phyloP scores from a whole-genome alignment of 129 eudicot genomes.

The Scalesia atractyloides region DNA sequence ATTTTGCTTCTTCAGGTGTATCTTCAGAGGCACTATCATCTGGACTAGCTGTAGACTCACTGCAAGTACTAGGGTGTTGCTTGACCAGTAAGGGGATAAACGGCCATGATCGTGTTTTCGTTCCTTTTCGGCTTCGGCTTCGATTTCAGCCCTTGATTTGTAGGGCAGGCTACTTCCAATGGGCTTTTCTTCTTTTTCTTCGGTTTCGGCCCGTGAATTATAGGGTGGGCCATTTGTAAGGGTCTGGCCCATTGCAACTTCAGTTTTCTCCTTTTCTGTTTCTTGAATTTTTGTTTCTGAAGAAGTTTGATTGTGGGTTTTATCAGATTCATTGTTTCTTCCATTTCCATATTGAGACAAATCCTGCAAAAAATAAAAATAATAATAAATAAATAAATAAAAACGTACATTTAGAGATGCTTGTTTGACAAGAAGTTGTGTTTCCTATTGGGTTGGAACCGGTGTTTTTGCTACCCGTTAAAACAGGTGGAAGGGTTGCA shows the following conservation, averaged over 20 bases:
- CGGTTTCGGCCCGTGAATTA: conserved; percentile 5
- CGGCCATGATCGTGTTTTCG: conserved; percentile 23
- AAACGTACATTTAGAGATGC: not conserved
- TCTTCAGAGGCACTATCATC: conserved; percentile 40
- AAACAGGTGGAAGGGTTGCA: not conserved
- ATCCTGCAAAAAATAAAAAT: conserved; percentile 37
- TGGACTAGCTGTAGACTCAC: conserved; percentile 26
- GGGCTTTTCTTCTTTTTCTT: not conserved
- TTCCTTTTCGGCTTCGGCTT: conserved; percentile 13
- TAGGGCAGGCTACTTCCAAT: conserved; percentile 1
- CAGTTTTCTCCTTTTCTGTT: conserved; percentile 9
- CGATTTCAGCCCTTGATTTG: conserved; percentile 24
- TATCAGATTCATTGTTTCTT: conserved; percentile 15
- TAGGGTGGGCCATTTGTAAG: conserved; percentile 3
- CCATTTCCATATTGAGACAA: conserved; percentile 25
- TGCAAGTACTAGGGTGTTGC: conserved; percentile 26
- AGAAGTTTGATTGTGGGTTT: conserved; percentile 25
- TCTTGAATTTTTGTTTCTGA: not conserved
- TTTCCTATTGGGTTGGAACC: not conserved
- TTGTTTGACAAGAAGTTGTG: conserved; percentile 2
- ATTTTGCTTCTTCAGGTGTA: conserved; percentile 29
- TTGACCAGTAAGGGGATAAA: conserved; percentile 30
- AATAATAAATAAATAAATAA: too few species aligned
- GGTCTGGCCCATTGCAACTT: not conserved
- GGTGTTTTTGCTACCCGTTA: not conserved